Percentiles rank a stretch among this genome's conserved stretches.
Evolutionary conservation across 2,329 filamentous ascomycete species (phyloP).

Genomic region (Curvularia sp.): DNA sequence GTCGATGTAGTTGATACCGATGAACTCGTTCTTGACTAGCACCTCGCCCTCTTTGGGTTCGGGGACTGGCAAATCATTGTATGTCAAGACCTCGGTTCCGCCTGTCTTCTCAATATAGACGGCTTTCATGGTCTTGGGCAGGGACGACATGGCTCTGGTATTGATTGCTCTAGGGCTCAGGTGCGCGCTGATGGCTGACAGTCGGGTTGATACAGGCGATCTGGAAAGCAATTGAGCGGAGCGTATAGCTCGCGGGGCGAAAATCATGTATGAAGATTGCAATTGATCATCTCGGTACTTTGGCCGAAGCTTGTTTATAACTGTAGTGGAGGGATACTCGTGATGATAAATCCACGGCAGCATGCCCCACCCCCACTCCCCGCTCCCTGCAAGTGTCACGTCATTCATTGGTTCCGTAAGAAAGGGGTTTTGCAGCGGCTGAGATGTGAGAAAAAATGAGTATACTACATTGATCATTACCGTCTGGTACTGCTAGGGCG

Average conservation of each 20-base stretch:
- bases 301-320: not conserved
- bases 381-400: slow-evolving; percentile 20
- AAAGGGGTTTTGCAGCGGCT: not conserved
- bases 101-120: slow-evolving; percentile 76
- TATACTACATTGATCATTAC: not conserved
- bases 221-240: slow-evolving; percentile 15
- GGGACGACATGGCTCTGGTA: slow-evolving; percentile 52
- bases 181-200: slow-evolving; percentile 28
- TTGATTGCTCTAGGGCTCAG: slow-evolving; percentile 18
- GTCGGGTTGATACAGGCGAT: slow-evolving; percentile 25
- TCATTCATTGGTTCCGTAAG: not conserved
- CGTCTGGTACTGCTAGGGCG: not conserved
- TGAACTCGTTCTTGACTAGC: slow-evolving; percentile 79
- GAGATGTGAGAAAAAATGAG: not conserved
- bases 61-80: slow-evolving; percentile 75
- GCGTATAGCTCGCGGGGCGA: slow-evolving; percentile 19
- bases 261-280: slow-evolving; percentile 23
- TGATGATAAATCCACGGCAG: slow-evolving; percentile 18
- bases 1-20: slow-evolving; percentile 90
- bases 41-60: slow-evolving; percentile 72
- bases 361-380: slow-evolving; percentile 11
- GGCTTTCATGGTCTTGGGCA: slow-evolving; percentile 74
- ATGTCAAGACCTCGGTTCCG: slow-evolving; percentile 73
- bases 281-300: not conserved
- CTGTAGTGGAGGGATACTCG: not conserved